A percentile compares a stretch with the other conserved stretches of the same genome.
Evolutionary conservation across 2,329 filamentous ascomycete genomes (phyloP).

Genomic region (Aspergillus sp.): DNA sequence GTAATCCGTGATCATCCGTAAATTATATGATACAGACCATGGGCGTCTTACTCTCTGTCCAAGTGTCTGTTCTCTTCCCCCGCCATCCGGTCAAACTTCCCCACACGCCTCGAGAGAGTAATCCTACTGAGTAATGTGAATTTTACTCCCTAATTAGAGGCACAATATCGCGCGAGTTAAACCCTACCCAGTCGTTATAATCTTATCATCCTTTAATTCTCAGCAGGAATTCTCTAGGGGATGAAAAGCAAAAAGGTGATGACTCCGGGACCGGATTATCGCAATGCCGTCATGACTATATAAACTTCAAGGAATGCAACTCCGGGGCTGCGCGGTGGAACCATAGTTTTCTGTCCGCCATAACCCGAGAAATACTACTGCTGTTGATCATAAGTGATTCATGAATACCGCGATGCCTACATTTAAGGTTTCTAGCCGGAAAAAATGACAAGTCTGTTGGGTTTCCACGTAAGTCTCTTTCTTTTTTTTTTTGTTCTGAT

Average conservation of each 20-base stretch:
- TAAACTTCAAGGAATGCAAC: slow-evolving; percentile 2
- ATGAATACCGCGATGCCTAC: neutral
- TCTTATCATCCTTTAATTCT: too few relatives aligned
- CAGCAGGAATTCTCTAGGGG: too few relatives aligned
- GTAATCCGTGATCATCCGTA: slow-evolving; percentile 1
- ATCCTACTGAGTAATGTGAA: too few relatives aligned
- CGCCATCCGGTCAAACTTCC: neutral
- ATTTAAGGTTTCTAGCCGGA: neutral
- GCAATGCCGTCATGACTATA: slow-evolving; percentile 5
- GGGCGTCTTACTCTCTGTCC: neutral
- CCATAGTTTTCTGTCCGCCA: neutral
- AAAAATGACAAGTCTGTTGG: neutral
- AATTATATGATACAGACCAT: neutral
- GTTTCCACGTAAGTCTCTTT: neutral
- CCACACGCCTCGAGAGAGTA: too few relatives aligned
- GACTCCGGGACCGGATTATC: neutral
- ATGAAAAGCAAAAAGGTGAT: neutral
- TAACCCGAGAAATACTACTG: neutral
- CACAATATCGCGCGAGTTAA: neutral
- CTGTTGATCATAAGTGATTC: neutral
- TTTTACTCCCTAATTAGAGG: neutral
- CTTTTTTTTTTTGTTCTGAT: too few relatives aligned
- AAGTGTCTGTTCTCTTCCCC: neutral
- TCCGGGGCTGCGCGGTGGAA: neutral
- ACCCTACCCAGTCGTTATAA: neutral